Conservation (phyloP, 2,329 filamentous ascomycete species). For the Pseudogymnoascus sp. region DNA sequence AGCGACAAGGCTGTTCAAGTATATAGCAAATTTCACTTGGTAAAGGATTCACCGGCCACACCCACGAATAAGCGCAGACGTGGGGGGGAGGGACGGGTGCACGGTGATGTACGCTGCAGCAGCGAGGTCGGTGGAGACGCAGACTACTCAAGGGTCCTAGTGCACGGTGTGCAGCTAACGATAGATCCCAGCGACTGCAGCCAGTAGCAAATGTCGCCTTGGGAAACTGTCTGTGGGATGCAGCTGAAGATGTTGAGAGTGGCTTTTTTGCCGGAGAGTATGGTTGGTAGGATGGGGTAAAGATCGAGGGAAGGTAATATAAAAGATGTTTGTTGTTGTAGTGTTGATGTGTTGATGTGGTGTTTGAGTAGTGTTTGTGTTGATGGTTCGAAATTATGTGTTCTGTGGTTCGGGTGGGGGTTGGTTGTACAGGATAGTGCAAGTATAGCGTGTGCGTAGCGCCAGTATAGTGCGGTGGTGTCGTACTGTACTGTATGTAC, state of each 20-base stretch:
- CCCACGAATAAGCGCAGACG: slow-evolving; percentile 5
- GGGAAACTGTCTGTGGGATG: not conserved
- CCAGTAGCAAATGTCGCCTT: not conserved
- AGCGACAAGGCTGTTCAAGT: not conserved
- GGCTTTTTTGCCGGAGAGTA: not conserved
- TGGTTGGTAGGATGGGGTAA: not conserved
- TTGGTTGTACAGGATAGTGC: not conserved
- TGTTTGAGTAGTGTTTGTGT: slow-evolving; percentile 1
- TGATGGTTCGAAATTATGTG: not conserved
- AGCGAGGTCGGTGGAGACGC: slow-evolving; percentile 11
- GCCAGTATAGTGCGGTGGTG: too few relatives aligned
- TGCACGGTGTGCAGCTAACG: slow-evolving; percentile 1
- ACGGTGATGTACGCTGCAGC: slow-evolving; percentile 8
- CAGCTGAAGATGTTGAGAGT: not conserved
- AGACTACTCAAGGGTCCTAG: slow-evolving; percentile 9
- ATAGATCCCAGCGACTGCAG: not conserved
- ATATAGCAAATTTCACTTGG: slow-evolving; percentile 10
- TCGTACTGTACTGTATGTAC: too few relatives aligned
- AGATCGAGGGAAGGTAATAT: not conserved
- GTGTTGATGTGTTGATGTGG: not conserved
- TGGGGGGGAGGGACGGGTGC: slow-evolving; percentile 2
- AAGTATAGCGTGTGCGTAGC: too few relatives aligned
- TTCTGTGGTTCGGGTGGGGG: not conserved
- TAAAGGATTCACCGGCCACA: not conserved
- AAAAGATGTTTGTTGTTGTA: not conserved